phyloP scores from a whole-genome alignment of 2,329 filamentous ascomycete genomes.

The Blumeria graminis region DNA sequence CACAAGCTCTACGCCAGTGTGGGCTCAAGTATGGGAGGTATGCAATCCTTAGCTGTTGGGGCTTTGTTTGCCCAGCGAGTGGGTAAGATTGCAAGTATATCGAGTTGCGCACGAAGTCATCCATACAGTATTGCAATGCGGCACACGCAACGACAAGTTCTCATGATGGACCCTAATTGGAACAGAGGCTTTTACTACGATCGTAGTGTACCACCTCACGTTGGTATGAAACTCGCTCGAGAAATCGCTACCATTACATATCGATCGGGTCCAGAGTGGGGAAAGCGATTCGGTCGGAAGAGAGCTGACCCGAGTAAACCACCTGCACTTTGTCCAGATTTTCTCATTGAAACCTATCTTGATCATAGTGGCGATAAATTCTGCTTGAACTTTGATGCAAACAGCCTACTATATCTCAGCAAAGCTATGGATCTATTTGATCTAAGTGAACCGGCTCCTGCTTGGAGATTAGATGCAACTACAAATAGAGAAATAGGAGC shows the following conservation, averaged over 20 bases:
- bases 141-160: conserved; percentile 85
- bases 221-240: conserved; percentile 90
- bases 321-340: conserved; percentile 88
- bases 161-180: conserved; percentile 99
- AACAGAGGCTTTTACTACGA: conserved; percentile 86
- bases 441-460: conserved; percentile 48
- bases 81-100: conserved; percentile 64
- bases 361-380: conserved; percentile 98
- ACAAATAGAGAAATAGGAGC: conserved; percentile 26
- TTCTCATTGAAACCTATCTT: conserved; percentile 91
- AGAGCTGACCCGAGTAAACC: conserved; percentile 68
- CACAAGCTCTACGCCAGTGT: conserved; percentile 70
- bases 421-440: conserved; percentile 99
- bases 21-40: conserved; percentile 92
- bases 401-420: conserved; percentile 84
- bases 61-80: conserved; percentile 65
- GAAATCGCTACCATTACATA: conserved; percentile 98
- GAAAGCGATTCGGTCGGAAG: conserved; percentile 71
- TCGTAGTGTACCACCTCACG: conserved; percentile 55
- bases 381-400: conserved; percentile 86
- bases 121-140: conserved; percentile 98
- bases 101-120: conserved; percentile 79
- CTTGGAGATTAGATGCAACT: conserved; percentile 34
- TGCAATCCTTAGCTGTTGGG: conserved; percentile 82
- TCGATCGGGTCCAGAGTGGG: conserved; percentile 90